Percentiles rank a stretch among this genome's conserved stretches.
These are phyloP conservation scores for Aspergillus tubingensis DNA, from an alignment of 2,329 filamentous ascomycete genomes.

Conservation along the genomic window DNA sequence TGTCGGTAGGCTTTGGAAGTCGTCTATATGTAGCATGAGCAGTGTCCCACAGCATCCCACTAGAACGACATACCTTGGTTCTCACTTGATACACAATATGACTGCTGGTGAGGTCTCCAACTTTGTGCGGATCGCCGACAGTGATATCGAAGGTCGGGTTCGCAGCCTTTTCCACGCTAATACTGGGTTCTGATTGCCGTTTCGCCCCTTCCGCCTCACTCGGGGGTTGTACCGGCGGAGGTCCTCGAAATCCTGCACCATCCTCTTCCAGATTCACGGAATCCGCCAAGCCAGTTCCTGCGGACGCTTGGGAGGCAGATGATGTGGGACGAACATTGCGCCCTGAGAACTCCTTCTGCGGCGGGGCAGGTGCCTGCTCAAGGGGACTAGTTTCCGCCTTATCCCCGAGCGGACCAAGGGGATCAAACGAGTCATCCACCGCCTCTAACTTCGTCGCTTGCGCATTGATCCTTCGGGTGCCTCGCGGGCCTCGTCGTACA, in stretches of 20 bases:
- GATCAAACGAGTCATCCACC: conserved; percentile 63
- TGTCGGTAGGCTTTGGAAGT: conserved; percentile 94
- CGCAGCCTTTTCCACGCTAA: conserved; percentile 88
- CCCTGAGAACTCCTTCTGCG: conserved; percentile 57
- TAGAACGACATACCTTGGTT: conserved; percentile 69
- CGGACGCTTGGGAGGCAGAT: conserved; percentile 49
- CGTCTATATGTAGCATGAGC: conserved; percentile 59
- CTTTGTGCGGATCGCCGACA: conserved; percentile 96
- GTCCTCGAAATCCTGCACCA: conserved; percentile 62
- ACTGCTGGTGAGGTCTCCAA: conserved; percentile 92
- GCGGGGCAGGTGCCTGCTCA: conserved; percentile 60
- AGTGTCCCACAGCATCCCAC: background rate
- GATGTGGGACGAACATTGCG: conserved; percentile 42
- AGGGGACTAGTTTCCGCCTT: conserved; percentile 36
- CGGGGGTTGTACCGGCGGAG: conserved; percentile 61
- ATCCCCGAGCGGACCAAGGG: conserved; percentile 62
- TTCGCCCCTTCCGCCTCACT: conserved; percentile 46
- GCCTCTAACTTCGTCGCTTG: conserved; percentile 65
- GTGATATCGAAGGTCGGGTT: conserved; percentile 88
- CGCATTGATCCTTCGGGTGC: conserved; percentile 59
- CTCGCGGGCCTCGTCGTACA: conserved; percentile 52
- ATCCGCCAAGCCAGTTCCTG: conserved; percentile 58
- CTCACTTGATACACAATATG: conserved; percentile 97
- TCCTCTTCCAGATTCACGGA: conserved; percentile 73
- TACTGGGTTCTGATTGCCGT: conserved; percentile 68